phyloP scores from a whole-genome alignment of 2,329 filamentous ascomycete species.

The Ophiosphaerella korrae region DNA sequence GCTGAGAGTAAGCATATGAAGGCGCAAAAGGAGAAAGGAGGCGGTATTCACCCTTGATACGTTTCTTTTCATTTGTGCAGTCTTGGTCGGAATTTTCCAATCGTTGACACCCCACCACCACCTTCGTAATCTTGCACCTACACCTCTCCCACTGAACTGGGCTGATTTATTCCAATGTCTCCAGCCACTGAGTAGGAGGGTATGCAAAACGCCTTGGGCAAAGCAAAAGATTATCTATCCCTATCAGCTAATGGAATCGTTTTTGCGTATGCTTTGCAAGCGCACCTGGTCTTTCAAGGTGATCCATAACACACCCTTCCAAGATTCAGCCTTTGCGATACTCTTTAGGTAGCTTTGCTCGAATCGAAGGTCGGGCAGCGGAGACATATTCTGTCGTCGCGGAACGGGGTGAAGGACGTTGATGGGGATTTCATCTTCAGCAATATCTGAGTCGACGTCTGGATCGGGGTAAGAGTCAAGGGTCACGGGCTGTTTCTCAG shows the following conservation, averaged over 20 bases:
- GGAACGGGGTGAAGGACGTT: slow-evolving; percentile 63
- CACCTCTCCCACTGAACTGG: slow-evolving; percentile 73
- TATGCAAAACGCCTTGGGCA: slow-evolving; percentile 87
- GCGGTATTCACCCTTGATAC: slow-evolving; percentile 44
- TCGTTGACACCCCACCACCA: slow-evolving; percentile 98
- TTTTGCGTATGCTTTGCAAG: background rate
- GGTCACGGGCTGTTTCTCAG: slow-evolving; percentile 66
- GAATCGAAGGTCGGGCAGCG: slow-evolving; percentile 82
- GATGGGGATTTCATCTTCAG: slow-evolving; percentile 71
- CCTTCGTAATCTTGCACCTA: slow-evolving; percentile 77
- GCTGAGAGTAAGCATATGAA: background rate
- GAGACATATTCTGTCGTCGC: slow-evolving; percentile 68
- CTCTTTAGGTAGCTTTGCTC: slow-evolving; percentile 97
- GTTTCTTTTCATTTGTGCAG: slow-evolving; percentile 31
- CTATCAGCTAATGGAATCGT: background rate
- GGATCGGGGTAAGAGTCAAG: slow-evolving; percentile 42
- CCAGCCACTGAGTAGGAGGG: slow-evolving; percentile 84
- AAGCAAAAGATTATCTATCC: slow-evolving; percentile 80
- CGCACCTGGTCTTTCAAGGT: slow-evolving; percentile 85
- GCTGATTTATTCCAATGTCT: slow-evolving; percentile 84
- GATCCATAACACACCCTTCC: slow-evolving; percentile 80
- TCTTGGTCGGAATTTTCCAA: slow-evolving; percentile 61
- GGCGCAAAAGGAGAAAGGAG: slow-evolving; percentile 33
- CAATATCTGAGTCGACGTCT: slow-evolving; percentile 55
- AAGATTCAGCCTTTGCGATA: slow-evolving; percentile 77